Conservation (phyloP, 345 rosid species). For the Brassica carinata region DNA sequence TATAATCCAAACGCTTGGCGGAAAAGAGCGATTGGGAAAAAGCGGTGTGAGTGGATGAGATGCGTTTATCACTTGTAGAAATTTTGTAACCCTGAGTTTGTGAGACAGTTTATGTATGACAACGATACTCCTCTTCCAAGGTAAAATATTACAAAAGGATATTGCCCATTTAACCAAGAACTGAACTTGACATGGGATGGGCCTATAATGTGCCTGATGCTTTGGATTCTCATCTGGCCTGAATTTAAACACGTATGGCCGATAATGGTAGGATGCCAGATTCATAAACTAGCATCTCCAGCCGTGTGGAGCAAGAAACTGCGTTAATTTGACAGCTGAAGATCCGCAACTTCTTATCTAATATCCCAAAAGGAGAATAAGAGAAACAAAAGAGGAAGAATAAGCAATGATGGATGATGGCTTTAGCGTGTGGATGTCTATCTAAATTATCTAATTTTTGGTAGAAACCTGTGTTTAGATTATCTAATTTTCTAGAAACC, state of each 20-base stretch:
- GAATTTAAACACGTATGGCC: background rate
- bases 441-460: conserved; percentile 13
- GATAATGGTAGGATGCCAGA: background rate
- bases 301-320: conserved; percentile 38
- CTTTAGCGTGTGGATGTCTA: conserved; percentile 38
- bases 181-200: background rate
- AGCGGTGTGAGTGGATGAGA: conserved; percentile 18
- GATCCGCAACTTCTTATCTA: conserved; percentile 3
- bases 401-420: background rate
- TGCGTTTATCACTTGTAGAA: conserved; percentile 15
- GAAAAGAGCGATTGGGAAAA: conserved; percentile 46
- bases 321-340: conserved; percentile 19
- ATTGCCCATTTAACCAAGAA: background rate
- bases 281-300: conserved; percentile 26
- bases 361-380: conserved; percentile 9
- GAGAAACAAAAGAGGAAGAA: conserved; percentile 5
- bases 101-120: conserved; percentile 14
- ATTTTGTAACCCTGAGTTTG: conserved; percentile 7
- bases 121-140: background rate
- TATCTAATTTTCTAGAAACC: background rate
- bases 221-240: background rate
- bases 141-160: background rate
- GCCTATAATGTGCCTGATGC: background rate
- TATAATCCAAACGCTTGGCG: conserved; percentile 89
- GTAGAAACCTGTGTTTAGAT: background rate